phyloP scores from a whole-genome alignment of 2,329 filamentous ascomycete genomes.

The Epicoccum sorghinum region DNA sequence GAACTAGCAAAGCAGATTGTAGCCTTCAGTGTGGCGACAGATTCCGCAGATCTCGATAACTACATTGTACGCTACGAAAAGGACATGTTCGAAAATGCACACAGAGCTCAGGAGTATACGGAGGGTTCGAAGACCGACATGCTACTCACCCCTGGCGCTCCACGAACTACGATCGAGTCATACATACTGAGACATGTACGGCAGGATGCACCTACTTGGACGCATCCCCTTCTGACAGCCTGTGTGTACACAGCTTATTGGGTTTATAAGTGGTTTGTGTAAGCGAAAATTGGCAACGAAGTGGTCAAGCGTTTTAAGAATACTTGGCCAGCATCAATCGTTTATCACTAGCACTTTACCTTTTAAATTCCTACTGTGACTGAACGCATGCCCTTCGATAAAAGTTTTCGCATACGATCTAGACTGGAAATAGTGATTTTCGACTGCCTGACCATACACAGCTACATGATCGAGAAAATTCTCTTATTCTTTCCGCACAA shows the following conservation, averaged over 20 bases:
- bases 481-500: too few relatives aligned
- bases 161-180: constrained; percentile 50
- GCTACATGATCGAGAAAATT: too few relatives aligned
- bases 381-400: too few relatives aligned
- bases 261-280: constrained; percentile 27
- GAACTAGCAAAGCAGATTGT: constrained; percentile 44
- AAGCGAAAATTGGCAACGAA: neutral
- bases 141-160: constrained; percentile 57
- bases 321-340: too few relatives aligned
- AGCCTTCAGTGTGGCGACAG: constrained; percentile 20
- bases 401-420: too few relatives aligned
- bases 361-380: too few relatives aligned
- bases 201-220: constrained; percentile 21
- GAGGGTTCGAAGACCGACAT: constrained; percentile 56
- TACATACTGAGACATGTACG: constrained; percentile 30
- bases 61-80: constrained; percentile 43
- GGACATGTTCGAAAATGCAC: constrained; percentile 48
- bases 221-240: constrained; percentile 20
- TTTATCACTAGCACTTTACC: too few relatives aligned
- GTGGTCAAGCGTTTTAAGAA: neutral
- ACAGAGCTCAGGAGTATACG: constrained; percentile 42
- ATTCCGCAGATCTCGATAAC: constrained; percentile 27
- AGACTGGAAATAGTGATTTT: too few relatives aligned
- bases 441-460: too few relatives aligned
- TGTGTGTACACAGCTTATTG: constrained; percentile 26